These are phyloP conservation scores for Vanrija sp. DNA, from an alignment of 1,284 basidiomycete species.

Conservation along the genomic window DNA sequence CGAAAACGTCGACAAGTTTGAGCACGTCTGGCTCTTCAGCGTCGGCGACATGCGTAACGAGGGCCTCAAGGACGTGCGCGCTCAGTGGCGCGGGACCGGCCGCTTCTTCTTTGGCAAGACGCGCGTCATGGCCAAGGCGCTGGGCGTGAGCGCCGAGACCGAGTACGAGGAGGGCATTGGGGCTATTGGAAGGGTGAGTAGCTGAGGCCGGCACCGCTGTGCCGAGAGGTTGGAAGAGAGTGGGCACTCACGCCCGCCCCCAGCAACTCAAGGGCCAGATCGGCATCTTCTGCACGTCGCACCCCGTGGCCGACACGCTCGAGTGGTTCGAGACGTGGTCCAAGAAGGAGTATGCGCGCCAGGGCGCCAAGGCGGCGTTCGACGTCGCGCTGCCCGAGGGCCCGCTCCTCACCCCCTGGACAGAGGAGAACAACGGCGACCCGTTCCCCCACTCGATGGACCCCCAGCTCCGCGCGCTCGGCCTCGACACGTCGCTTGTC, in stretches of 20 bases:
- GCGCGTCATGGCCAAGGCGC: constrained; percentile 90
- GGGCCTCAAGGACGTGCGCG: constrained; percentile 87
- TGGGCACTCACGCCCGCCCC: neutral
- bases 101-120: constrained; percentile 90
- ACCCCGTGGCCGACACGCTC: constrained; percentile 77
- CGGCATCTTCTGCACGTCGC: constrained; percentile 87
- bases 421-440: constrained; percentile 62
- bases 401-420: constrained; percentile 53
- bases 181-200: constrained; percentile 70
- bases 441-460: constrained; percentile 96
- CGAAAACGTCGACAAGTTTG: constrained; percentile 66
- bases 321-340: constrained; percentile 93
- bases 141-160: constrained; percentile 82
- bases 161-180: constrained; percentile 79
- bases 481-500: constrained; percentile 78
- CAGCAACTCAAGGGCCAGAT: constrained; percentile 91
- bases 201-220: neutral
- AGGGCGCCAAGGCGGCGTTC: constrained; percentile 72
- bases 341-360: constrained; percentile 85
- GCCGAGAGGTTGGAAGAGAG: no score
- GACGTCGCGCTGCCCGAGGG: constrained; percentile 70
- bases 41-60: constrained; percentile 93
- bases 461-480: constrained; percentile 87
- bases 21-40: constrained; percentile 91
- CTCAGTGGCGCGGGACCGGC: constrained; percentile 87